Percentiles rank a stretch among this genome's conserved stretches.
Evolutionary conservation across 345 rosid species (phyloP).

Genomic region (thale cress (Arabidopsis thaliana)): DNA sequence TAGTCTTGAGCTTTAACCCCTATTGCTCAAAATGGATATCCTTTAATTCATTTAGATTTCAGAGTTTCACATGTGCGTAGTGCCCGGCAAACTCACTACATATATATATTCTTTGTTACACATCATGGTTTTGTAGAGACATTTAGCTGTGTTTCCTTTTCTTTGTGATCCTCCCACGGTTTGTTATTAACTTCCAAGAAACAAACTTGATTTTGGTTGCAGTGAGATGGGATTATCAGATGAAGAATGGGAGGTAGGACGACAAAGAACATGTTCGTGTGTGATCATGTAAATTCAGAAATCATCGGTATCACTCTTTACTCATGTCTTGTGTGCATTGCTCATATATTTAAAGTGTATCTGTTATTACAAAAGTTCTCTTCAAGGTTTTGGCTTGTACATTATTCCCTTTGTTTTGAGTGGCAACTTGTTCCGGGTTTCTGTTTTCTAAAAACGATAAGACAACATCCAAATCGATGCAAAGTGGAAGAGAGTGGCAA

Average conservation of each 20-base stretch:
- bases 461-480: conserved; percentile 12
- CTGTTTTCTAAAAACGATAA: neutral
- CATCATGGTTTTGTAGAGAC: neutral
- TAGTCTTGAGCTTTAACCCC: conserved; percentile 1
- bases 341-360: conserved; percentile 29
- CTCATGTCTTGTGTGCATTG: conserved; percentile 31
- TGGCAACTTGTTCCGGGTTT: conserved; percentile 19
- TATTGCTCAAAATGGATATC: neutral
- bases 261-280: conserved; percentile 44
- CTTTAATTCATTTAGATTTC: neutral
- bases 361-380: conserved; percentile 27
- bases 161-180: neutral
- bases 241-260: conserved; percentile 38
- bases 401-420: conserved; percentile 21
- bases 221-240: conserved; percentile 47
- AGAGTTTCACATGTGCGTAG: neutral
- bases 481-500: neutral
- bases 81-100: neutral
- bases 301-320: conserved; percentile 17
- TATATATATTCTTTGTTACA: neutral
- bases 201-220: conserved; percentile 29
- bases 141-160: neutral
- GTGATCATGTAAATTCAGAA: conserved; percentile 41
- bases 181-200: neutral
- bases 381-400: conserved; percentile 41